Evolutionary conservation across 2,329 filamentous ascomycete species (phyloP).

Genomic region (Colletotrichum cuscutae): DNA sequence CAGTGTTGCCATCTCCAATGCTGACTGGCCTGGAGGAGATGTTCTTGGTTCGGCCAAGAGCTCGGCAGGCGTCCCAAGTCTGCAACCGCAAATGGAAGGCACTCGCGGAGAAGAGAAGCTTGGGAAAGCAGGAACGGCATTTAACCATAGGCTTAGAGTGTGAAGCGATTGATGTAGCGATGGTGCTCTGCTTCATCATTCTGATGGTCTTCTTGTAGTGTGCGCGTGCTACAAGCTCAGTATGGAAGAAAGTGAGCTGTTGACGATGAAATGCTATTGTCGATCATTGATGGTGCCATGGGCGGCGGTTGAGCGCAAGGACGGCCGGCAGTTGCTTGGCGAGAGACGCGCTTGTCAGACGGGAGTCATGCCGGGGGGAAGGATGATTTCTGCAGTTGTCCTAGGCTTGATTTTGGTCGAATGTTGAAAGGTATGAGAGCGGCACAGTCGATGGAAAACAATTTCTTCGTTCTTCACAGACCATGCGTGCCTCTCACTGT

Average conservation of each 20-base stretch:
- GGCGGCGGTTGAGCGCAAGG: not conserved
- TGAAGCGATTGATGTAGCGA: not conserved
- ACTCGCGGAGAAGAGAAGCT: not conserved
- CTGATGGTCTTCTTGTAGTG: not conserved
- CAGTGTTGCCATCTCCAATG: not conserved
- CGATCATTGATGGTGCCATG: not conserved
- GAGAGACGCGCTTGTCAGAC: not conserved
- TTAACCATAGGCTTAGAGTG: fast-evolving
- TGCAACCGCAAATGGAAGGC: constrained; percentile 21
- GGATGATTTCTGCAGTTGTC: not conserved
- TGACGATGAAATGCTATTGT: not conserved
- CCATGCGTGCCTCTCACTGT: too few relatives aligned
- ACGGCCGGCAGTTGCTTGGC: constrained; percentile 9
- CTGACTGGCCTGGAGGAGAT: constrained; percentile 16
- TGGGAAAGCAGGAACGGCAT: not conserved
- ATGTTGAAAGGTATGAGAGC: not conserved
- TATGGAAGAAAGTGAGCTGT: not conserved
- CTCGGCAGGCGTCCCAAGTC: constrained; percentile 22
- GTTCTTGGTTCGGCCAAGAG: constrained; percentile 25
- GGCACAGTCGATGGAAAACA: not conserved
- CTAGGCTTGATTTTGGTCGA: not conserved
- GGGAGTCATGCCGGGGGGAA: not conserved
- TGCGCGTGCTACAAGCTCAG: not conserved
- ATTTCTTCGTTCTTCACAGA: too few relatives aligned
- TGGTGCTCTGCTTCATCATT: not conserved